These are phyloP conservation scores for Wallacemonas collosoma DNA, from an alignment of 208 protist species.

Conservation along the genomic window DNA sequence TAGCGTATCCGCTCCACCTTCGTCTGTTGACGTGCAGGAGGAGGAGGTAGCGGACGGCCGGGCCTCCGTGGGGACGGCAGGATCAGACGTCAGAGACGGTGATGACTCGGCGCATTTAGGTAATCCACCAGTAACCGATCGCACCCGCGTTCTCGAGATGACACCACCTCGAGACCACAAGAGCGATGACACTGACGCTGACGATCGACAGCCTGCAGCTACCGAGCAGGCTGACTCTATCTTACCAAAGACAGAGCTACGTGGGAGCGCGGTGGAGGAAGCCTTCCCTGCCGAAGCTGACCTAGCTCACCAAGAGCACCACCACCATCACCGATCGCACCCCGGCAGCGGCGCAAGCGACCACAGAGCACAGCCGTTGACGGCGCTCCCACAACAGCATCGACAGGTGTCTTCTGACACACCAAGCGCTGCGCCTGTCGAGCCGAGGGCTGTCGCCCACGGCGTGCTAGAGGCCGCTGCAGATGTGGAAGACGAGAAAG, in stretches of 20 bases:
- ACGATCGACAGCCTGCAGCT: too few species aligned
- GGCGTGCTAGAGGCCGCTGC: too few species aligned
- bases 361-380: neutral
- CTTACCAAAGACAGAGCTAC: neutral
- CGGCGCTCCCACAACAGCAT: neutral
- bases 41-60: too few species aligned
- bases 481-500: neutral
- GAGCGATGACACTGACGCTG: neutral
- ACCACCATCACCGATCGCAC: neutral
- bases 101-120: too few species aligned
- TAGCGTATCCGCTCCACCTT: too few species aligned
- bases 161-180: neutral
- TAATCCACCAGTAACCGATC: neutral
- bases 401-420: neutral
- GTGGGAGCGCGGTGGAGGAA: conserved; percentile 3
- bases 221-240: too few species aligned
- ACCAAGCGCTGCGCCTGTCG: neutral
- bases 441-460: neutral
- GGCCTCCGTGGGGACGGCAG: too few species aligned
- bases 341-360: neutral
- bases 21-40: neutral
- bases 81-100: too few species aligned
- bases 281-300: neutral
- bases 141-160: neutral
- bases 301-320: neutral